Base-by-base conservation (phyloP, 371 early-diverging fungal genomes). In the Mucor lusitanicus region DNA sequence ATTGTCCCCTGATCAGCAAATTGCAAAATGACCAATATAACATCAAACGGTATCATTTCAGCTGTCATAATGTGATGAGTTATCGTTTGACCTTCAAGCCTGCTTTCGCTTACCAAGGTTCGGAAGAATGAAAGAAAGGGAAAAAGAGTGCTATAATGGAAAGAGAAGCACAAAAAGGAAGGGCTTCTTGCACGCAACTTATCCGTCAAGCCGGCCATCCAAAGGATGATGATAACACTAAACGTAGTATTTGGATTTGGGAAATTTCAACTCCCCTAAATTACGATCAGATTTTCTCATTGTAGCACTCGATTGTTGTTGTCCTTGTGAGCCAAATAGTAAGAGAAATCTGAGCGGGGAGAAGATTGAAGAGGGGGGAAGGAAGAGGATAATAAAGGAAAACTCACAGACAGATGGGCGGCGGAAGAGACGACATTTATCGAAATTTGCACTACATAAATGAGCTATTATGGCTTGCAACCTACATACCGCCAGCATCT, bases 11-110 rank as follows among this genome's bases (percentile, higher is more conserved):
- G 61, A 46, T 67, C 67, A 23, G 44, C 42, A 32, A 61, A 33
- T 15, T 61, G 25, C n/a, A 67, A 30, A 21, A 67, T 62, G 3
- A 56, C 25, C 3, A 61, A 33, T 25, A 67, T 11, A 35, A 65
- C 35, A 59, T 65, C 65, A 12, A 60, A 12, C 42, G 67, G 61
- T 15, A 56, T 17, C 32, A 56, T 27, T 56, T 56, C 28, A 56
- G 9, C 19, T 25, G 54, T 7, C 8, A n/a, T n/a, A 6, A 23
- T n/a, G n/a, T 19, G n/a, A 3, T 46, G 48, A 46, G 23, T 13
- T 4, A 13, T 13, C 37, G 12, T 37, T 37, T 4, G 13, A 37
- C 1, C 2, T 37, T 2, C 37, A 37, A 11, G 13, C 13, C 13
- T 2, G 37, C 11, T 37, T 37, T 37, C 13, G 8, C 37, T 37